Percentiles rank a stretch among this genome's conserved stretches.
phyloP scores from a whole-genome alignment of 2,329 filamentous ascomycete species.

The Sordariomycetes sp. region DNA sequence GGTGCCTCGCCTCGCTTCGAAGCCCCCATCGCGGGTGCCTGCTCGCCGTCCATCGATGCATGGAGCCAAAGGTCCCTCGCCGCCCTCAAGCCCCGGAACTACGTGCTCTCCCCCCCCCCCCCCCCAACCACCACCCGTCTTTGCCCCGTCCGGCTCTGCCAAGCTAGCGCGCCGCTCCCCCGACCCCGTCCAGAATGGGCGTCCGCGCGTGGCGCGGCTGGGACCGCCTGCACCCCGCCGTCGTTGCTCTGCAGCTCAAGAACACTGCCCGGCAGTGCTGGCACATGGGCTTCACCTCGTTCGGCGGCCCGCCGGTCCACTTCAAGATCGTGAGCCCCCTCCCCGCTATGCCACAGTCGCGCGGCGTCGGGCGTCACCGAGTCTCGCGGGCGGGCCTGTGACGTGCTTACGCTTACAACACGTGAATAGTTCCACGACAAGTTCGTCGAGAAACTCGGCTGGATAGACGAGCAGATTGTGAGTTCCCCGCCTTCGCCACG shows the following conservation, averaged over 20 bases:
- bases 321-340: constrained; percentile 42
- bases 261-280: constrained; percentile 21
- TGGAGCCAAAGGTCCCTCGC: too few relatives aligned
- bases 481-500: not conserved
- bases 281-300: constrained; percentile 51
- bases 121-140: too few relatives aligned
- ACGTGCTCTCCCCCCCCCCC: too few relatives aligned
- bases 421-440: constrained; percentile 34
- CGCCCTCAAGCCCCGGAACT: too few relatives aligned
- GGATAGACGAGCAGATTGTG: constrained; percentile 59
- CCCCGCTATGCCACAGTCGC: not conserved
- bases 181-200: not conserved
- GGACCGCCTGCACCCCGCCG: not conserved
- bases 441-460: constrained; percentile 46
- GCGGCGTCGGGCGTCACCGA: too few relatives aligned
- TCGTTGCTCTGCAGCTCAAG: not conserved
- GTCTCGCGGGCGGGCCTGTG: too few relatives aligned
- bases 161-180: not conserved
- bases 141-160: too few relatives aligned
- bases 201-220: not conserved
- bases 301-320: constrained; percentile 57
- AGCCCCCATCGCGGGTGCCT: too few relatives aligned
- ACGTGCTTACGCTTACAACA: not conserved
- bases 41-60: too few relatives aligned
- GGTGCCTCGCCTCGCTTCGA: too few relatives aligned